Base-by-base conservation (phyloP, 495 filamentous ascomycete genomes). In the Penicillium verhagenii region DNA sequence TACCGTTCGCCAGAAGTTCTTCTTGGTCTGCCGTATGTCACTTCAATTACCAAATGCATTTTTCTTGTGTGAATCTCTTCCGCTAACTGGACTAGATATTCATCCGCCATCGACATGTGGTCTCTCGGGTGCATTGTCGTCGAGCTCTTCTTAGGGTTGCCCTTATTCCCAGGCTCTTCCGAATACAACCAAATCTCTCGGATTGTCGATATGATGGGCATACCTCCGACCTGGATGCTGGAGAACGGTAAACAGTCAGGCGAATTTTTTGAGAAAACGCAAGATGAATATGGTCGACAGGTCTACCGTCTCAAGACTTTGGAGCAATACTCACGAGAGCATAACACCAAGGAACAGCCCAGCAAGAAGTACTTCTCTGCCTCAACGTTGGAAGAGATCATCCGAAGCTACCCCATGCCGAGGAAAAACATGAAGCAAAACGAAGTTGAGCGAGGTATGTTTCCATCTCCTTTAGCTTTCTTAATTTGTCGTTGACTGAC, bases 61-160 rank as follows among this genome's bases (percentile, higher is more conserved):
- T 9, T 19, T 57, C 64, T 28, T 45, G 21, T 16, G 14, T 33
- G 28, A 65, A 23, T 51, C 21, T 14, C 7, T 28, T 28, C 28
- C n/a, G 16, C 9, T 35, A 16, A 50, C 20, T 25, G 6, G 21
- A 19, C 20, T 54, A 87, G 84, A n/a, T 96, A 99, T 65, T 97
- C 94, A 7, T 97, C 95, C 28, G 94, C 95, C 16, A 99, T 99
- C 65, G 95, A 99, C 65, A 97, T 99, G 95, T 99, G 95, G 95
- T 99, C 95, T 9, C 76, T 99, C 40, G 95, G 95, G 24, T 99
- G 95, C 70, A 99, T 99, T 54, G 95, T 99, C 19, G 95, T 99
- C 24, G 95, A 99, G 69, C 81, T 99, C 3, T 99, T 99, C 77
- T 78, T 99, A 3, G 95, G 95, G 33, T 75, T 99, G 25, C 95